Percentiles rank a stretch among this genome's conserved stretches.
Evolutionary conservation across 371 early-diverging fungal genomes (phyloP).

Genomic region (Mortierella sp.): DNA sequence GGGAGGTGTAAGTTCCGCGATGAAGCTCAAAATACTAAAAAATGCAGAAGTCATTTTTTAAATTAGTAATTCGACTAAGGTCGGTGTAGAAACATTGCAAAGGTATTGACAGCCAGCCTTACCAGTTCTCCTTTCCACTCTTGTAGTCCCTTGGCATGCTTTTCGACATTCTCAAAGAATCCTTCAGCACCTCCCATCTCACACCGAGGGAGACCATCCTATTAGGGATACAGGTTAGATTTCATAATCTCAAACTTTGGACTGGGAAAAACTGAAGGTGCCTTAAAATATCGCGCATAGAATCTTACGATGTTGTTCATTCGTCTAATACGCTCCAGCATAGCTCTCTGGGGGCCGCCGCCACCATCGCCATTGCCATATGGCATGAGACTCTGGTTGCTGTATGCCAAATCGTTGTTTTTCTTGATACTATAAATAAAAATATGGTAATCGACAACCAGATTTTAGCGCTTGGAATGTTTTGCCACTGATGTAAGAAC

Average conservation of each 20-base stretch:
- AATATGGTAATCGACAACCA: neutral
- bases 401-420: conserved; percentile 85
- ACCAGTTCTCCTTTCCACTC: conserved; percentile 95
- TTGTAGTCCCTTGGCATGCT: conserved; percentile 75
- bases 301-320: conserved; percentile 73
- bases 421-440: conserved; percentile 71
- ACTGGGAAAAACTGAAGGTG: neutral
- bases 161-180: conserved; percentile 85
- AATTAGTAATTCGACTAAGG: neutral
- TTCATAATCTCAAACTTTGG: neutral
- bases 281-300: too few species aligned
- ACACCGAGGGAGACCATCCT: conserved; percentile 83
- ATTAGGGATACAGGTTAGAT: neutral
- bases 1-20: conserved; percentile 97
- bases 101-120: conserved; percentile 22
- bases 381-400: conserved; percentile 86
- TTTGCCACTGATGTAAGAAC: too few species aligned
- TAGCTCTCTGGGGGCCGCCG: conserved; percentile 89
- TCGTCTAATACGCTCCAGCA: conserved; percentile 88
- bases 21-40: conserved; percentile 94
- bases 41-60: neutral
- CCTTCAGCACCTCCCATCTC: conserved; percentile 79
- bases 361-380: conserved; percentile 99
- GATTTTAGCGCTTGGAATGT: neutral
- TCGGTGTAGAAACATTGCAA: neutral